Base-by-base conservation (phyloP, 306 rosid species). In the Cicer yamashitae region DNA sequence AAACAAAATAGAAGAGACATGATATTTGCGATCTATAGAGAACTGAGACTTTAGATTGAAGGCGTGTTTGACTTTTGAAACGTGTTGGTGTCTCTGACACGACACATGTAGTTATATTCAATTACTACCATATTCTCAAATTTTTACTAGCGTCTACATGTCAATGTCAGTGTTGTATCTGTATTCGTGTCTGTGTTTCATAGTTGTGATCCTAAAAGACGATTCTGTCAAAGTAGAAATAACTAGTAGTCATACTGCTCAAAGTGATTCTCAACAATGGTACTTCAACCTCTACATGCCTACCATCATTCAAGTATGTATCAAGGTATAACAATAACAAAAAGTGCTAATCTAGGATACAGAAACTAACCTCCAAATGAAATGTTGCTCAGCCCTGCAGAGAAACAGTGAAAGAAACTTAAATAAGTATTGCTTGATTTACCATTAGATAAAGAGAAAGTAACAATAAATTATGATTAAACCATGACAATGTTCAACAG, bases 361-460 rank as follows among this genome's bases (percentile, higher is more conserved):
- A 64, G 79, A 82, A 77, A 90, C 93, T 75, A 74, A 96, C 99
- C 99, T 90, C 88, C 85, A 82, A 92, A 88, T n/a, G 97, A 85
- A 77, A 82, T 71, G 83, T 96, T 96, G 89, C 93, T 82, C 79
- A 92, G 76, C 77, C 93, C 99, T 96, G 98, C 91, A 77, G 44
- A 82, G 56, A 43, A 51, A 82, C 48, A 84, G 71, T 46, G 13
- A 70, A 77, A 45, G 68, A 71, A 80, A 75, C 71, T 6, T 56
- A 70, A 64, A 71, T 81, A 20, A 90, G 86, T 69, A 64, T 14
- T 73, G 71, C 65, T 77, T 5, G 39, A 69, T 67, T 40, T 37
- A 7, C 37, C 70, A 8, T 44, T 22, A 67, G 61, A 68, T 48
- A 22, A 71, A 41, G 13, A 38, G 12, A 68, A 70, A 8, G 41